Base-by-base conservation (phyloP, 805 yeast genomes). In the Wickerhamiella nectarea region DNA sequence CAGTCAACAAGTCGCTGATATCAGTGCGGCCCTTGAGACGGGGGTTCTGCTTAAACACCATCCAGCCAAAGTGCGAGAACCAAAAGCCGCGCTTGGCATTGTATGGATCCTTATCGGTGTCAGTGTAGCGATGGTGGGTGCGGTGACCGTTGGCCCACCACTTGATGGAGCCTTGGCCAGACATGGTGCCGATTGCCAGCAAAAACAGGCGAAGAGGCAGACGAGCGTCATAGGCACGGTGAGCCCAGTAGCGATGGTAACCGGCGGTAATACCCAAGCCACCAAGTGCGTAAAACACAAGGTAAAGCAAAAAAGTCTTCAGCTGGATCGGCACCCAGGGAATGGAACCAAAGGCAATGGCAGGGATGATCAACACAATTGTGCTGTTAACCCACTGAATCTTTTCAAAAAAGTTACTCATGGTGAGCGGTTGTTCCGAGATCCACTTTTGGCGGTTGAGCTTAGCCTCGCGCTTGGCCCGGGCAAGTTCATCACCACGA, bases 31-130 rank as follows among this genome's bases (percentile, higher is more conserved):
- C 64, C 70, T 82, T 64, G 65, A 72, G 63, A 65, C 72, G 72
- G 15, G 77, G 71, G 60, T 75, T 76, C 50, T 83, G 86, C 51
- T 70, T 71, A 47, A 79, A 66, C 26, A 85, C 57, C 64, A 82
- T 71, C 94, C 95, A 87, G 3, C 95, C 96, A 63, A 85, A 67
- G 62, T 86, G 95, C 26, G 89, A 76, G 72, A 76, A 86, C 54
- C 72, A 62, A 53, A 85, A 70, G 0, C 96, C 95, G 47, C 81
- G 71, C 56, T 87, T 74, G 31, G 81, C 78, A 55, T 77, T 77
- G 62, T 83, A 85, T 1, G 97, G 96, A 60, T 87, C 97, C 54
- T 72, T 71, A 48, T 83, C 94, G 0, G 93, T 80, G 57, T 87
- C 95, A 35, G 91, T 78, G 60, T 72, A 82, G 46, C 89, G 74